Evolutionary conservation across 306 rosid genomes (phyloP).

Genomic region (cucumber (Cucumis sativus)): Cucumber_9930_V3 NC_026657.2:10272501-10273000

Average conservation of each 20-base stretch:
- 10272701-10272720: background rate
- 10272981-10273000: background rate
- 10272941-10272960: background rate
- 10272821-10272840: too few relatives aligned
- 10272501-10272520: too few relatives aligned
- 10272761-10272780: background rate
- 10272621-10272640: too few relatives aligned
- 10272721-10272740: background rate
- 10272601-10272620: too few relatives aligned
- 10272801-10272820: too few relatives aligned
- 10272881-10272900: constrained; percentile 16
- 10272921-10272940: constrained; percentile 6
- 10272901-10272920: constrained; percentile 21
- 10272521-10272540: too few relatives aligned
- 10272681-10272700: too few relatives aligned
- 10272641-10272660: too few relatives aligned
- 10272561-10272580: too few relatives aligned
- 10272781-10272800: background rate
- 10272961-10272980: background rate
- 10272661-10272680: too few relatives aligned
- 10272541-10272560: too few relatives aligned
- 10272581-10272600: too few relatives aligned
- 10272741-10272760: background rate
- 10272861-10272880: background rate
- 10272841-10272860: background rate